Evolutionary conservation across 495 filamentous ascomycete species (phyloP).

Genomic region (Podospora tetraspora): DNA sequence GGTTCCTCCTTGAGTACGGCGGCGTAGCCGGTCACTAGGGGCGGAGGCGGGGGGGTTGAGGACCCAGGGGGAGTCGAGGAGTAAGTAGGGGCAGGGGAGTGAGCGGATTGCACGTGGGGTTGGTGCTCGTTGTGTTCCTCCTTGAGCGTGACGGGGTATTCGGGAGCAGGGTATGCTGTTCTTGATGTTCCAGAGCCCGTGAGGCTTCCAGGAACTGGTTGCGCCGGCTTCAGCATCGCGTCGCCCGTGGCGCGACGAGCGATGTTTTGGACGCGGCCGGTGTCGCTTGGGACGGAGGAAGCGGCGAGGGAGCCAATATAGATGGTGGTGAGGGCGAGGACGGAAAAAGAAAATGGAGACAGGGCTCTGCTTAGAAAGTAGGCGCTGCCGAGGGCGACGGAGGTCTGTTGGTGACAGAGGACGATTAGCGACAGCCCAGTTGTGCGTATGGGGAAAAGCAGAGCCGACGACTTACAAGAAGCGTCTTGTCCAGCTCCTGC

Average conservation of each 20-base stretch:
- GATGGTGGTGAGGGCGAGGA: not conserved
- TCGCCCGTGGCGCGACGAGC: not conserved
- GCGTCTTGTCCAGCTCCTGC: not conserved
- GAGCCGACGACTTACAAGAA: not conserved
- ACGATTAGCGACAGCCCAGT: not conserved
- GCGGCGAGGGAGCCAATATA: not conserved
- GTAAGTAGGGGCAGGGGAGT: not conserved
- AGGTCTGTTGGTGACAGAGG: not conserved
- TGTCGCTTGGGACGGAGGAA: not conserved
- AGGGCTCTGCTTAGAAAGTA: not conserved
- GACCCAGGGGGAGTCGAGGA: too few species aligned
- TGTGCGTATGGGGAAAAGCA: not conserved
- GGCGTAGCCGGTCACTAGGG: not conserved
- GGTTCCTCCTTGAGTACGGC: not conserved
- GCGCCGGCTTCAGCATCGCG: not conserved
- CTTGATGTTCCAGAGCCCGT: not conserved
- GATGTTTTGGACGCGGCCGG: not conserved
- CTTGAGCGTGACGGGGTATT: not conserved
- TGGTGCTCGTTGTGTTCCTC: not conserved
- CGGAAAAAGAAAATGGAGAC: not conserved
- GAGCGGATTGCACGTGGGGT: not conserved
- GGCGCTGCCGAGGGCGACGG: not conserved
- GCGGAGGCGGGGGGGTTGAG: too few species aligned
- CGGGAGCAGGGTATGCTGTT: not conserved
- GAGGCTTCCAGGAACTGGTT: not conserved